Percentiles rank a stretch among this genome's conserved stretches.
phyloP scores from a whole-genome alignment of 345 rosid genomes.

The Theobroma cacao region DNA sequence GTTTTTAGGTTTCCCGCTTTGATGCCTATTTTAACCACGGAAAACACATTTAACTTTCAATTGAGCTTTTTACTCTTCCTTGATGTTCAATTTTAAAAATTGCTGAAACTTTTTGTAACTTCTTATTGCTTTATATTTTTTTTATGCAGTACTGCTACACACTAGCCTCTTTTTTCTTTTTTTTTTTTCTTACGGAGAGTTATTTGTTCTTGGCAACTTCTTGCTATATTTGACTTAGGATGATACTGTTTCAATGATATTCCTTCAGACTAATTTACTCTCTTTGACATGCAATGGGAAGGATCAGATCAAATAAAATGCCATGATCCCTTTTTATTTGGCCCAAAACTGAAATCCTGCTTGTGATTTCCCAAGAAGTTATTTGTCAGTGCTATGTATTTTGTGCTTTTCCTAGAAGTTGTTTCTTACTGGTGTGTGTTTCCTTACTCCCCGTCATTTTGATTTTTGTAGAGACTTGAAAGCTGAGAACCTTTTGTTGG shows the following conservation, averaged over 20 bases:
- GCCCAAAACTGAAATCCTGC: neutral
- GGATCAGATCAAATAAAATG: neutral
- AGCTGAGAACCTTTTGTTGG: constrained; percentile 86
- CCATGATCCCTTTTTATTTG: neutral
- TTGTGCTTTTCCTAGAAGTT: neutral
- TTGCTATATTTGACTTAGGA: too few species aligned
- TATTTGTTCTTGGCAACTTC: too few species aligned
- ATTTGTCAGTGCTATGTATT: neutral
- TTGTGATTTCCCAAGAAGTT: neutral
- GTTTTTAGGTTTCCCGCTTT: neutral
- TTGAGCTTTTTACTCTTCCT: neutral
- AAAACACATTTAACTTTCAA: too few species aligned
- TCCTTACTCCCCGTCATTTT: neutral
- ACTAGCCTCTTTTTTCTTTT: neutral
- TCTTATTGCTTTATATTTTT: neutral
- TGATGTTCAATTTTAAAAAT: neutral
- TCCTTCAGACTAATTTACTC: too few species aligned
- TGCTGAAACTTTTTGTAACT: neutral
- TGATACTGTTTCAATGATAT: too few species aligned
- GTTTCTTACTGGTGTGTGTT: neutral
- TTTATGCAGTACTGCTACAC: neutral
- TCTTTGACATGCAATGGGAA: neutral
- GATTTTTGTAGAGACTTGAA: constrained; percentile 76
- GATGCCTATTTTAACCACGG: neutral
- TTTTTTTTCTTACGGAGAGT: too few species aligned